These are phyloP conservation scores for Chytridium lagenaria DNA, from an alignment of 371 early-diverging fungal species.

Conservation along the genomic window DNA sequence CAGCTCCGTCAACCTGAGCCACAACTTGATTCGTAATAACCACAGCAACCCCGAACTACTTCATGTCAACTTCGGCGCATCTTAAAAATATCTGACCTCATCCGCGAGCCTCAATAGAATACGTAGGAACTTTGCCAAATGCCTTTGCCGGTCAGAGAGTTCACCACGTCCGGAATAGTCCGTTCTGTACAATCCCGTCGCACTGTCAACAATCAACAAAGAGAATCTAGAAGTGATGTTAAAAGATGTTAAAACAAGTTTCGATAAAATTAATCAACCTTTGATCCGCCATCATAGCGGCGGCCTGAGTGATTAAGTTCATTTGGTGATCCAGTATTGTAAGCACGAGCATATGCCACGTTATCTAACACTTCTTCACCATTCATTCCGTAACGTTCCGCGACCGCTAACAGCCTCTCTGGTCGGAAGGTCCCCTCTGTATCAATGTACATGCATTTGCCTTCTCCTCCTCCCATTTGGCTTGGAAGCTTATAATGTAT, in stretches of 20 bases:
- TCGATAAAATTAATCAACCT: constrained; percentile 49
- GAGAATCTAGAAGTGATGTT: constrained; percentile 75
- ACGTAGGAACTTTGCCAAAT: constrained; percentile 93
- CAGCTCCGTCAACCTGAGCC: constrained; percentile 95
- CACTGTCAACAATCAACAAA: constrained; percentile 95
- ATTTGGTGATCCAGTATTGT: constrained; percentile 98
- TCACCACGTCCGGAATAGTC: constrained; percentile 99
- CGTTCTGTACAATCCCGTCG: constrained; percentile 97
- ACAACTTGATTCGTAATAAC: constrained; percentile 99
- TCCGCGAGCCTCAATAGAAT: constrained; percentile 93
- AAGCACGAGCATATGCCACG: constrained; percentile 96
- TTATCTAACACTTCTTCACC: constrained; percentile 93
- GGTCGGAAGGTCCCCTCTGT: constrained; percentile 99
- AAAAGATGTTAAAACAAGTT: not conserved
- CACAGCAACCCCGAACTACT: constrained; percentile 94
- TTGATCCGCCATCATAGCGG: constrained; percentile 96
- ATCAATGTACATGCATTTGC: constrained; percentile 98
- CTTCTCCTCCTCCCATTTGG: constrained; percentile 92
- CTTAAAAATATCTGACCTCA: constrained; percentile 62
- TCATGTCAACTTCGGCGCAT: constrained; percentile 8
- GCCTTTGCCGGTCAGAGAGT: constrained; percentile 97
- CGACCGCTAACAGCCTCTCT: constrained; percentile 86
- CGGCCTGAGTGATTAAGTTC: constrained; percentile 88
- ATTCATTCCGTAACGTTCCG: constrained; percentile 91
- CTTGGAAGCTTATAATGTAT: constrained; percentile 67